Conservation (phyloP, 768 basidiomycete genomes). For the Calocybe indica region DNA sequence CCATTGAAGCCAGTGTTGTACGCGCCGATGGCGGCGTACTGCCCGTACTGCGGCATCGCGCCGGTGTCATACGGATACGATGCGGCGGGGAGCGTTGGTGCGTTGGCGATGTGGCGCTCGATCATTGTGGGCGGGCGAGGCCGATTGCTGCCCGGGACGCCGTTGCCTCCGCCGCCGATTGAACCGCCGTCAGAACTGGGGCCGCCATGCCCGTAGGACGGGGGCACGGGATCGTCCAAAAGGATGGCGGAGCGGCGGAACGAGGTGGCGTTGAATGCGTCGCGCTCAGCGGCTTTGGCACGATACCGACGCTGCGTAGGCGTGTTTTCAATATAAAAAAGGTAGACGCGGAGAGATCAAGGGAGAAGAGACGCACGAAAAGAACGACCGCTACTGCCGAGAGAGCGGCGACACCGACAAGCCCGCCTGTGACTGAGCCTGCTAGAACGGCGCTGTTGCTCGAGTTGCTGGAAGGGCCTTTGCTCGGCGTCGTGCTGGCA, state of each 20-base stretch:
- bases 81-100: slow-evolving; percentile 11
- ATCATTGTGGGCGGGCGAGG: slow-evolving; percentile 27
- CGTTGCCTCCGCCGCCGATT: too few species aligned
- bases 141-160: slow-evolving; percentile 6
- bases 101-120: slow-evolving; percentile 15
- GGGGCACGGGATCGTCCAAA: slow-evolving; percentile 16
- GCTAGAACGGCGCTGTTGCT: slow-evolving; percentile 20
- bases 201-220: slow-evolving; percentile 2
- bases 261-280: slow-evolving; percentile 40
- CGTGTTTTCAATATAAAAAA: background rate
- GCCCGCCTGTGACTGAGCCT: slow-evolving; percentile 14
- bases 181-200: too few species aligned
- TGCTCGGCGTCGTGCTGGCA: background rate
- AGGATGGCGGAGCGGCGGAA: slow-evolving; percentile 50
- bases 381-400: slow-evolving; percentile 17
- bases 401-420: slow-evolving; percentile 14
- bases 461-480: slow-evolving; percentile 3
- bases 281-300: slow-evolving; percentile 23
- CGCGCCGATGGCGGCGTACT: slow-evolving; percentile 9
- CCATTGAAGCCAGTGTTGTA: slow-evolving; percentile 9
- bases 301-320: slow-evolving; percentile 27
- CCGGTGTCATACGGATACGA: slow-evolving; percentile 11
- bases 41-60: slow-evolving; percentile 9
- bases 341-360: background rate
- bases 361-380: slow-evolving; percentile 11